Percentiles rank a stretch among this genome's conserved stretches.
These are phyloP conservation scores for Rubroshorea leprosula DNA, from an alignment of 345 rosid species.

Conservation along the genomic window DNA sequence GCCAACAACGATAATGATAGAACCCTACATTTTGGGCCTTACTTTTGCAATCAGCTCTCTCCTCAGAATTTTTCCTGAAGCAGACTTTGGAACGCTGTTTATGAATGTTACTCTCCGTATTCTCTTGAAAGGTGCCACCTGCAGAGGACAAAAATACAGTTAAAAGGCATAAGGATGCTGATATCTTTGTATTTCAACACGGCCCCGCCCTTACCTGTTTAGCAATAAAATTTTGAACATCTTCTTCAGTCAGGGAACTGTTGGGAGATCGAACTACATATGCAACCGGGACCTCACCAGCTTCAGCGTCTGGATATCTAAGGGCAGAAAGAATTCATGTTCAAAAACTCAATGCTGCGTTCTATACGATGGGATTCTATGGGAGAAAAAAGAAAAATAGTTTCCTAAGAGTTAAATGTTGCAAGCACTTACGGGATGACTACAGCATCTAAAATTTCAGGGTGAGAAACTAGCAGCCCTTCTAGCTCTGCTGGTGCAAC, in stretches of 20 bases:
- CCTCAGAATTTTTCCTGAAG: conserved; percentile 81
- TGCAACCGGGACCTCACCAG: conserved; percentile 92
- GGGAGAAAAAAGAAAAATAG: too few species aligned
- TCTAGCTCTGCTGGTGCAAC: conserved; percentile 99
- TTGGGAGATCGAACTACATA: conserved; percentile 65
- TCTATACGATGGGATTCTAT: too few species aligned
- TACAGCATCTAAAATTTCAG: conserved; percentile 78
- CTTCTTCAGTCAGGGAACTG: conserved; percentile 64
- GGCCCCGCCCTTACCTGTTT: conserved; percentile 53
- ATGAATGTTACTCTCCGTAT: conserved; percentile 59
- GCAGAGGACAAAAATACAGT: too few species aligned
- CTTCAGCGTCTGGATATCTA: conserved; percentile 87
- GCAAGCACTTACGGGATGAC: conserved; percentile 72
- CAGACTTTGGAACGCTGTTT: conserved; percentile 64
- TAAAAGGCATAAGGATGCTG: too few species aligned
- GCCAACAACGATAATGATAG: too few species aligned
- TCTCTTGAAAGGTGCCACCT: conserved; percentile 89
- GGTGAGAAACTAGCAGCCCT: conserved; percentile 87
- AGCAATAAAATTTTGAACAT: conserved; percentile 59
- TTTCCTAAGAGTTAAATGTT: too few species aligned
- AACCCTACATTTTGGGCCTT: conserved; percentile 50
- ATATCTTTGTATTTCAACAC: too few species aligned
- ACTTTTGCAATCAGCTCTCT: conserved; percentile 64
- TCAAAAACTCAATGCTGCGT: too few species aligned
- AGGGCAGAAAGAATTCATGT: neutral